Evolutionary conservation across 768 basidiomycete species (phyloP).

Genomic region (Gelatoporia subvermispora): DNA sequence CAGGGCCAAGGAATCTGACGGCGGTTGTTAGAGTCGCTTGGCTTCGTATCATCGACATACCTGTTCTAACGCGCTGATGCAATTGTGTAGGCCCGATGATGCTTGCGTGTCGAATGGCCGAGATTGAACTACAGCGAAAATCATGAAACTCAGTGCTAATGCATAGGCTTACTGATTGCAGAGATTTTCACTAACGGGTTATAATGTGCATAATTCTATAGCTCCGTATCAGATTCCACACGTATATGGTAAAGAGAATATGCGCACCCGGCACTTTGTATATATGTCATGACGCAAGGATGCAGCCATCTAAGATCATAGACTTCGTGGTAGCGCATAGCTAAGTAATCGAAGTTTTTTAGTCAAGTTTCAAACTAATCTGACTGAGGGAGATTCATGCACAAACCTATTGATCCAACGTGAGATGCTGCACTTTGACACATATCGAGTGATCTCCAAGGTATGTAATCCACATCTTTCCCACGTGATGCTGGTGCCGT

Average conservation of each 20-base stretch:
- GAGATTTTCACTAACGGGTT: conserved; percentile 45
- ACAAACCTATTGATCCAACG: conserved; percentile 60
- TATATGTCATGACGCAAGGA: conserved; percentile 61
- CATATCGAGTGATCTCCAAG: conserved; percentile 68
- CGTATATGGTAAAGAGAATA: neutral
- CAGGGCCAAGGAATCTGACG: conserved; percentile 62
- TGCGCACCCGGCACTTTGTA: conserved; percentile 68
- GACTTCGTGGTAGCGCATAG: conserved; percentile 52
- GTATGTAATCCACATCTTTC: conserved; percentile 34
- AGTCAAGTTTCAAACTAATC: neutral
- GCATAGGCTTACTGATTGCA: neutral
- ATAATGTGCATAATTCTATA: conserved; percentile 73
- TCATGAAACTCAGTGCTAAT: neutral
- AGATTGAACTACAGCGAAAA: conserved; percentile 48
- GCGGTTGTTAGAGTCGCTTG: neutral
- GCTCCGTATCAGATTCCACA: conserved; percentile 3
- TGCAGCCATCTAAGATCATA: conserved; percentile 59
- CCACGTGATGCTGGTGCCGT: no score
- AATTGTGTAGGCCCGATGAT: conserved; percentile 58
- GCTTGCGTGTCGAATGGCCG: conserved; percentile 69
- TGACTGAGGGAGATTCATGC: neutral
- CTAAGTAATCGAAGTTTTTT: conserved; percentile 27
- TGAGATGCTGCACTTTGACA: conserved; percentile 75
- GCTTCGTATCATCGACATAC: conserved; percentile 3
- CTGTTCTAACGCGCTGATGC: conserved; percentile 53